Base-by-base conservation (phyloP, 495 filamentous ascomycete genomes). In the Aspergillus coremiiformis region DNA sequence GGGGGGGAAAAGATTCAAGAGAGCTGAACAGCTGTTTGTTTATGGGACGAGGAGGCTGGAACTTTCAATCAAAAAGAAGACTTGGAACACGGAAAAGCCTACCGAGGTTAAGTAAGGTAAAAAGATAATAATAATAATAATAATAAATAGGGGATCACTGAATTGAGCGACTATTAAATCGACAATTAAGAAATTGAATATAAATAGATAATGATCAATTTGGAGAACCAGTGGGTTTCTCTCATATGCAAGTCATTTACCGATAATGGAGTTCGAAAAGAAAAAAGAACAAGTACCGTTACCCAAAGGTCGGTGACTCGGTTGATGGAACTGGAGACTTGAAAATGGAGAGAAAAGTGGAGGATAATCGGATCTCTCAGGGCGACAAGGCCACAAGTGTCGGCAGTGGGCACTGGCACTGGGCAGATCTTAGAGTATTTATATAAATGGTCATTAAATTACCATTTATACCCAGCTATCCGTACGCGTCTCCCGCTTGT, bases 371-470 rank as follows among this genome's bases (percentile, higher is more conserved):
- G 32, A 35, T 35, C 32, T 35, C 32, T n/a, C 32, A 14, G 37
- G 17, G 19, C 37, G 37, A 41, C 37, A 19, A 10, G 49, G 51
- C 49, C 56, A 48, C 49, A 50, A 47, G 45, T 19, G 53, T 55
- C 63, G 63, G 63, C n/a, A n/a, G n/a, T n/a, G n/a, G n/a, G n/a
- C n/a, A n/a, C n/a, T n/a, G n/a, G n/a, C n/a, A n/a, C n/a, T n/a
- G n/a, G n/a, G n/a, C 61, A 66, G 54, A 61, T 66, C 37, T 41
- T 41, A n/a, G n/a, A n/a, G n/a, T n/a, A 41, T 41, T 41, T 41
- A 41, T 41, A 41, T 41, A 4, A 27, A 4, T 27, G 24, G 15
- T 41, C 15, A 41, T 41, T 41, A 41, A 35, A 21, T 39, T 27
- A 27, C 24, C 24, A 4, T 56, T 56, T 55, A 53, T 56, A 49